Conservation (phyloP, 2,329 filamentous ascomycete genomes). For the Cladophialophora chaetospira region DNA sequence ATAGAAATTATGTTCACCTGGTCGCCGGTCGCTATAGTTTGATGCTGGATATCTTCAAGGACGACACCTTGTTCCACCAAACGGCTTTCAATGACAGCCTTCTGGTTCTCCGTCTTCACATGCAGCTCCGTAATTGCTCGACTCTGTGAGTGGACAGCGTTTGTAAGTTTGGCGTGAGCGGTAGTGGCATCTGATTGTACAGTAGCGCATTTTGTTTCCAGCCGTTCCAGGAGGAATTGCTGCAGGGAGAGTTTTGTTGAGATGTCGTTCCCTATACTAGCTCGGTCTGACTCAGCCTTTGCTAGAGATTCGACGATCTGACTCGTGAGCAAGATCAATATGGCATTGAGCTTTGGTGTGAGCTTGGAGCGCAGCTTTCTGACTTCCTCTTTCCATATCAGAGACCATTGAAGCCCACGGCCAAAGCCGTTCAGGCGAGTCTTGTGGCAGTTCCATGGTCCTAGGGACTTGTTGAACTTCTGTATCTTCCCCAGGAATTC, state of each 20-base stretch:
- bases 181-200: background rate
- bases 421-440: background rate
- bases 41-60: background rate
- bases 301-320: background rate
- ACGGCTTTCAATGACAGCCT: background rate
- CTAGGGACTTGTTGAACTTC: constrained; percentile 30
- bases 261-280: background rate
- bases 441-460: background rate
- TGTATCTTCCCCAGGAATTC: background rate
- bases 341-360: background rate
- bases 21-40: background rate
- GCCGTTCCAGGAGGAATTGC: background rate
- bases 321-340: background rate
- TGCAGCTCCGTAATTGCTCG: background rate
- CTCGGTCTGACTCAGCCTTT: background rate
- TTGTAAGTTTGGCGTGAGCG: background rate
- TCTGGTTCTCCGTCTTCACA: background rate
- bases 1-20: background rate
- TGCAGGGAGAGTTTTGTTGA: background rate
- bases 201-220: background rate
- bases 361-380: background rate
- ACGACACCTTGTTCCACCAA: background rate
- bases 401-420: background rate
- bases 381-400: background rate
- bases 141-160: background rate